phyloP scores from a whole-genome alignment of 2,329 filamentous ascomycete species.

The Orbilia ellipsospora region DNA sequence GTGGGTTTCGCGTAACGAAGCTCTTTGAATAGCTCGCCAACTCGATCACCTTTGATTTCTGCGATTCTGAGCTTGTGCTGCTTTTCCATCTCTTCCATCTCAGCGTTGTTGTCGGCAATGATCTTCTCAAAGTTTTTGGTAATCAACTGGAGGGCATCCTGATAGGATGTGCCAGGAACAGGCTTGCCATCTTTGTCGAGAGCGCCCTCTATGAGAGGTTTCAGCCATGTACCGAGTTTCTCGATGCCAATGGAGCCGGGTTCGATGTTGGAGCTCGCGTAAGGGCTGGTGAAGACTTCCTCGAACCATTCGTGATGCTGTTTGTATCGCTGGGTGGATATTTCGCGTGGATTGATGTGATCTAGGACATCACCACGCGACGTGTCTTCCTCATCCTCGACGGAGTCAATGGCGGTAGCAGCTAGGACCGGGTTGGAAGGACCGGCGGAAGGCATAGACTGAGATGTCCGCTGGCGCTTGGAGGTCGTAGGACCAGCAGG shows the following conservation, averaged over 20 bases:
- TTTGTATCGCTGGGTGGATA: constrained; percentile 85
- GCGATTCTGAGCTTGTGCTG: constrained; percentile 79
- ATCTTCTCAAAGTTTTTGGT: constrained; percentile 75
- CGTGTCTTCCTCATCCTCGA: constrained; percentile 91
- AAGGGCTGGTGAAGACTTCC: constrained; percentile 91
- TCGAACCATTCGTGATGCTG: constrained; percentile 99
- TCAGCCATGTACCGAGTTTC: constrained; percentile 40
- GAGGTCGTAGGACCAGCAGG: constrained; percentile 33
- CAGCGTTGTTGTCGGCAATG: constrained; percentile 77
- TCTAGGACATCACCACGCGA: constrained; percentile 90
- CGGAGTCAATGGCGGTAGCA: constrained; percentile 59
- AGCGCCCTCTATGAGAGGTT: constrained; percentile 39
- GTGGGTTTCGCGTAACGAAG: constrained; percentile 30
- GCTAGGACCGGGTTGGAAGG: constrained; percentile 40
- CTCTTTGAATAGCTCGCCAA: constrained; percentile 33
- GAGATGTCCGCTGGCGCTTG: constrained; percentile 46
- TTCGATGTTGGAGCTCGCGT: constrained; percentile 83
- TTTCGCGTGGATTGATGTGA: constrained; percentile 85
- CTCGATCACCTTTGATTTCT: constrained; percentile 66
- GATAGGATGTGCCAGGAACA: constrained; percentile 52
- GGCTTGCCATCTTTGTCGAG: constrained; percentile 47
- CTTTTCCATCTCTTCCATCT: constrained; percentile 85
- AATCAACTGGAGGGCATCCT: constrained; percentile 63
- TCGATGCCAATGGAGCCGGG: constrained; percentile 67
- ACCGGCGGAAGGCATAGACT: constrained; percentile 32